Percentiles rank a stretch among this genome's conserved stretches.
Conservation (phyloP, 1,284 basidiomycete species). For the Cryptococcus sp. region DNA sequence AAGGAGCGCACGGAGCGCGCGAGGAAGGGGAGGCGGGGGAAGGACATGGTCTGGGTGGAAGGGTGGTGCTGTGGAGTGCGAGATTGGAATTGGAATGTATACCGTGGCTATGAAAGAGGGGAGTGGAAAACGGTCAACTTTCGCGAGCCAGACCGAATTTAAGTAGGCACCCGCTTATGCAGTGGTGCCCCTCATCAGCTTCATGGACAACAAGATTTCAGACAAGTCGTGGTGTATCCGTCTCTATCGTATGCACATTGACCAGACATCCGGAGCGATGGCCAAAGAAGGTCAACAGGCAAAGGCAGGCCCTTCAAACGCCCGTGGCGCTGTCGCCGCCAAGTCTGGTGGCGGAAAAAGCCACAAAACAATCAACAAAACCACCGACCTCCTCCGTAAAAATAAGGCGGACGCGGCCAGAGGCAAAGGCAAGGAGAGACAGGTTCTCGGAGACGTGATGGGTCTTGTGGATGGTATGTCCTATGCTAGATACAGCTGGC, state of each 20-base stretch:
- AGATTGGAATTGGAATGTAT: neutral
- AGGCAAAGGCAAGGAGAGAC: constrained; percentile 36
- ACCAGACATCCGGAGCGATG: neutral
- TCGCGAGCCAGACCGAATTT: neutral
- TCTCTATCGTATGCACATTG: neutral
- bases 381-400: constrained; percentile 28
- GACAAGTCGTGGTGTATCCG: neutral
- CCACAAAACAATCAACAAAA: constrained; percentile 34
- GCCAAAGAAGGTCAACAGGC: constrained; percentile 7
- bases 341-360: constrained; percentile 2
- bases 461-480: constrained; percentile 29
- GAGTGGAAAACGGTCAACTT: too few species aligned
- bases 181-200: neutral
- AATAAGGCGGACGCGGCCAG: constrained; percentile 19
- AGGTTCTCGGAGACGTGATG: constrained; percentile 25
- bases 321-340: neutral
- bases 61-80: neutral
- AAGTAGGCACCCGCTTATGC: neutral
- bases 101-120: neutral
- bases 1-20: neutral
- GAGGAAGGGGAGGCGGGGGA: neutral
- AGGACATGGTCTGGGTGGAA: neutral
- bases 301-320: constrained; percentile 11
- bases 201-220: neutral
- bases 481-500: neutral